A percentile compares a stretch with the other conserved stretches of the same genome.
These are phyloP conservation scores for Plectosphaerella sp. DNA, from an alignment of 2,329 filamentous ascomycete species.

Conservation along the genomic window DNA sequence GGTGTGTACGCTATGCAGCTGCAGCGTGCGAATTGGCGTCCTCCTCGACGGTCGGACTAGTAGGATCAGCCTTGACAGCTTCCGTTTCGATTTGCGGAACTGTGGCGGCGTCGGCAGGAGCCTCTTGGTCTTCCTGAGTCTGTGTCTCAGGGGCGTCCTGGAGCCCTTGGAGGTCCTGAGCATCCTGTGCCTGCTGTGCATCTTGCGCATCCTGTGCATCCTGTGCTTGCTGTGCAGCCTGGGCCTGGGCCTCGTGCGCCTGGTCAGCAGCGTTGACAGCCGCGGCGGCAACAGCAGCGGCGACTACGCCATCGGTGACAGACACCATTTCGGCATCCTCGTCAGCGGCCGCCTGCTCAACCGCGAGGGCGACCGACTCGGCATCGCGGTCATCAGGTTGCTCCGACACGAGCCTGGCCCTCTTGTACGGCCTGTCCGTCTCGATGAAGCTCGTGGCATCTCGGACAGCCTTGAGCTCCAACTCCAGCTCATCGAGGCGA, in stretches of 20 bases:
- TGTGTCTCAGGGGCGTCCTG: too few species aligned
- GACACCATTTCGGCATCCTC: not conserved
- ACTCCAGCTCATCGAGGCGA: slow-evolving; percentile 74
- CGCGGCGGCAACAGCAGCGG: not conserved
- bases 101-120: too few species aligned
- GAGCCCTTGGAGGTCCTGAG: too few species aligned
- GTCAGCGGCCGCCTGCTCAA: not conserved
- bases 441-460: slow-evolving; percentile 5
- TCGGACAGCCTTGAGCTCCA: slow-evolving; percentile 39
- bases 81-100: too few species aligned
- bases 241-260: not conserved
- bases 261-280: slow-evolving; percentile 1
- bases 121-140: too few species aligned
- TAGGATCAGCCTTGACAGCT: too few species aligned
- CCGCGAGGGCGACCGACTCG: not conserved
- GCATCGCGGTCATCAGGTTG: not conserved
- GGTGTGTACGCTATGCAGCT: too few species aligned
- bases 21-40: too few species aligned
- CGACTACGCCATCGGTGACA: not conserved
- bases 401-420: slow-evolving; percentile 6
- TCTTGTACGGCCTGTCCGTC: slow-evolving; percentile 9
- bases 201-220: too few species aligned
- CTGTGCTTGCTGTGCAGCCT: not conserved
- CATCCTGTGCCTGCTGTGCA: not conserved
- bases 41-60: too few species aligned